Evolutionary conservation across 495 filamentous ascomycete genomes (phyloP).

Genomic region (Daldinia loculata): DNA sequence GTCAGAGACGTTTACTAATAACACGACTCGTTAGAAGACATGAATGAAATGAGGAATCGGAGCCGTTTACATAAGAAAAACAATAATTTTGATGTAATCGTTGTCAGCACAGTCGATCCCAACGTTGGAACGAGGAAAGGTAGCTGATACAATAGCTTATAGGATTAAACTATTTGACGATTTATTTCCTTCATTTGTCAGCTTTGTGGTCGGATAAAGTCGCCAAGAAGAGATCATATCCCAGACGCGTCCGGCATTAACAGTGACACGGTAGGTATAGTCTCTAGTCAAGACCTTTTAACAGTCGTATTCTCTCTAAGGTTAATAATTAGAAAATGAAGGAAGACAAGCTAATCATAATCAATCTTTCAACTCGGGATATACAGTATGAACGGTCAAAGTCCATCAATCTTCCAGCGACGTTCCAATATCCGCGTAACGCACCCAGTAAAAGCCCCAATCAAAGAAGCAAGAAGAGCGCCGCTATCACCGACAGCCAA

Average conservation of each 20-base stretch:
- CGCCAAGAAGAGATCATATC: too few species aligned
- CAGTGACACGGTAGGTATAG: too few species aligned
- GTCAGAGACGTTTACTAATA: background rate
- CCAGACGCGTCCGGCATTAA: too few species aligned
- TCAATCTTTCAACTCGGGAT: background rate
- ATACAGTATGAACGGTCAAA: background rate
- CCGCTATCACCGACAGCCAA: conserved; percentile 17
- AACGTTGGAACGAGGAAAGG: background rate
- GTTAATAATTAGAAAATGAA: background rate
- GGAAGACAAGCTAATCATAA: background rate
- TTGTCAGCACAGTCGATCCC: background rate
- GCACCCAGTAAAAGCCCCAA: background rate
- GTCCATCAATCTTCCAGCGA: background rate
- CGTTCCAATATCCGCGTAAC: background rate
- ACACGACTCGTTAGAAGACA: background rate
- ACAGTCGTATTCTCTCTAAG: too few species aligned
- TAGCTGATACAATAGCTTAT: background rate
- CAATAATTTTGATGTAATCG: too few species aligned
- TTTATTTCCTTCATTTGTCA: too few species aligned
- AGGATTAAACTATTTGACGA: background rate
- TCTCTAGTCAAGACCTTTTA: background rate
- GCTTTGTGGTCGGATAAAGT: too few species aligned
- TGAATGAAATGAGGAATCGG: background rate
- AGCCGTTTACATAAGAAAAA: too few species aligned
- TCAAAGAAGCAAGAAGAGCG: conserved; percentile 1